Evolutionary conservation across 495 filamentous ascomycete genomes (phyloP).

Genomic region (Clavariopsis aquatica): DNA sequence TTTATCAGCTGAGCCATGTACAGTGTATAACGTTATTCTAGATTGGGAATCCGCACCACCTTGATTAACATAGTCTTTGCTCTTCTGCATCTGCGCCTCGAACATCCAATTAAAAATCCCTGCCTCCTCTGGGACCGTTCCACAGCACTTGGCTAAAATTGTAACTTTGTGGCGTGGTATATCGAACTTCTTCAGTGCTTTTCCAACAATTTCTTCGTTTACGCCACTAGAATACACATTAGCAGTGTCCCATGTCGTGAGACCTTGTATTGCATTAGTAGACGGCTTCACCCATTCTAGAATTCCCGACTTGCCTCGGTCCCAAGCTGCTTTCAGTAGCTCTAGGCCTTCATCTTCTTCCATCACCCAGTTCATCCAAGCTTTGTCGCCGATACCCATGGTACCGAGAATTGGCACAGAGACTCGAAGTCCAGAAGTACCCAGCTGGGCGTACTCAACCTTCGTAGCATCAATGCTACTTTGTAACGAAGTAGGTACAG

Average conservation of each 20-base stretch:
- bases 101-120: constrained; percentile 33
- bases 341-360: constrained; percentile 48
- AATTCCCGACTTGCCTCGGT: constrained; percentile 46
- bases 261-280: neutral
- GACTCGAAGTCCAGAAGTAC: constrained; percentile 48
- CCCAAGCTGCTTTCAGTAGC: constrained; percentile 52
- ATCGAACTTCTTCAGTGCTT: constrained; percentile 50
- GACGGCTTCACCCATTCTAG: constrained; percentile 37
- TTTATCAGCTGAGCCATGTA: neutral
- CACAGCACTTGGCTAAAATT: constrained; percentile 49
- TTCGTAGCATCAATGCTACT: constrained; percentile 5
- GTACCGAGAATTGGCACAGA: constrained; percentile 51
- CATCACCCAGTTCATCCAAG: constrained; percentile 50
- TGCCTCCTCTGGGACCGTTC: constrained; percentile 44
- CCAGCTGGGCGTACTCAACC: constrained; percentile 43
- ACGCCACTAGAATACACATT: constrained; percentile 52
- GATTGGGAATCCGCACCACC: constrained; percentile 9
- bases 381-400: constrained; percentile 48
- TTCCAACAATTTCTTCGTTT: constrained; percentile 50
- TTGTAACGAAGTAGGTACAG: neutral
- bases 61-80: constrained; percentile 52
- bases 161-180: constrained; percentile 51
- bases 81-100: constrained; percentile 39
- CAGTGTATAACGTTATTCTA: neutral
- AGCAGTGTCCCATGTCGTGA: constrained; percentile 28